Conservation (phyloP, 2,329 filamentous ascomycete species). For the Rachicladosporium sp. region DNA sequence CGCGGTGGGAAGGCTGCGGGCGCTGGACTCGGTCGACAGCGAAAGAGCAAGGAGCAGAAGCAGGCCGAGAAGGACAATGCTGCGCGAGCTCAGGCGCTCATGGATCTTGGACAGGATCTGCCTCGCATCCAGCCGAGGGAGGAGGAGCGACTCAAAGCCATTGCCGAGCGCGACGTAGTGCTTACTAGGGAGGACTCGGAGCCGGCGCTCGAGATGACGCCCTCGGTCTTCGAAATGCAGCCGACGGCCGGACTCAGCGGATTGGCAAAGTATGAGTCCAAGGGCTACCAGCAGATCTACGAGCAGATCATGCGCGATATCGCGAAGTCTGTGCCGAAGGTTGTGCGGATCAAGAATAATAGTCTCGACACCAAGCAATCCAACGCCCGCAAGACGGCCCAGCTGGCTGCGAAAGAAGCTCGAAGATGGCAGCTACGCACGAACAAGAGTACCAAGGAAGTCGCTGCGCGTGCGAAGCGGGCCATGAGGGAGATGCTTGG, state of each 20-base stretch:
- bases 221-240: constrained; percentile 16
- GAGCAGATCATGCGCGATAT: constrained; percentile 96
- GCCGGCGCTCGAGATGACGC: constrained; percentile 47
- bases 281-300: constrained; percentile 87
- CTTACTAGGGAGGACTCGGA: constrained; percentile 28
- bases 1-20: constrained; percentile 18
- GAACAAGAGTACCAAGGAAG: constrained; percentile 97
- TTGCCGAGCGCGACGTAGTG: constrained; percentile 10
- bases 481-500: constrained; percentile 99
- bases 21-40: constrained; percentile 46
- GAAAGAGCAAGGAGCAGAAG: constrained; percentile 74
- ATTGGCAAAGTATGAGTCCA: constrained; percentile 24
- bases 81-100: constrained; percentile 72
- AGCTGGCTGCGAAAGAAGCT: constrained; percentile 91
- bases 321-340: constrained; percentile 83
- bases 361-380: constrained; percentile 79
- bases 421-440: constrained; percentile 94
- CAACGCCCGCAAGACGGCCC: constrained; percentile 96
- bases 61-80: constrained; percentile 62
- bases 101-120: constrained; percentile 66
- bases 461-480: constrained; percentile 89
- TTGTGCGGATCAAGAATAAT: constrained; percentile 74
- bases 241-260: constrained; percentile 20
- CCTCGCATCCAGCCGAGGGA: constrained; percentile 49
- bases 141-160: constrained; percentile 30